Evolutionary conservation across 345 rosid species (phyloP), one percentile per base, ranked within the genome.

Genomic region (Ceriops tagal): DNA sequence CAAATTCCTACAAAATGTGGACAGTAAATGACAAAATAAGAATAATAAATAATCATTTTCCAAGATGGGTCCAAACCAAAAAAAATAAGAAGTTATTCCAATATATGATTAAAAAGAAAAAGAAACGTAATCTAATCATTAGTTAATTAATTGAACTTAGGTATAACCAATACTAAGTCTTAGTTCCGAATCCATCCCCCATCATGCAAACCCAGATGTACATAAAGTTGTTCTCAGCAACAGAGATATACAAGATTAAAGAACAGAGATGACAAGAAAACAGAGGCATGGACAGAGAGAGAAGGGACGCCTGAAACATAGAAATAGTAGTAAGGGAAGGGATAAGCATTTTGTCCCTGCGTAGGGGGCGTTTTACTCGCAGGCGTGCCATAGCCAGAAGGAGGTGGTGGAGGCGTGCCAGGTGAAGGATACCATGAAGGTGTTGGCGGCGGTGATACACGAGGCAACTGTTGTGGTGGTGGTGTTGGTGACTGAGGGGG

Each of bases 321-420:
- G 83, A 61, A 87, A 58, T 87, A 85, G 80, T 87, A 87, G 73
- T 85, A 85, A 47, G 92, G 89, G 58, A 80, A 83, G 31, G 84
- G 80, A 61, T 87, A 76, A 51, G 55, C 59, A 55, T 55, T 63
- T 13, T 31, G 66, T 56, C 59, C 85, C 2, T 69, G 31, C 10
- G 39, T 26, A 1, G 84, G 84, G 19, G 82, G 82, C 3, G 69
- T 65, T 53, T 69, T 80, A n/a, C 43, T 78, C 7, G 66, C 65
- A 51, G 81, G 84, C 16, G 66, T 46, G 28, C 71, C 73, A 60
- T 57, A 72, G 24, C 70, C 81, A 34, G 61, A 61, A 56, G 86
- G 83, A 47, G 91, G 91, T 4, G 91, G 91, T 1, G 88, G 88
- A 35, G 61, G 49, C 16, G 15, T 60, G 19, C 26, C 67, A 64